Evolutionary conservation across 2,329 filamentous ascomycete species (phyloP), one percentile per base, ranked within the genome.

Genomic region (Alternaria burnsii): DNA sequence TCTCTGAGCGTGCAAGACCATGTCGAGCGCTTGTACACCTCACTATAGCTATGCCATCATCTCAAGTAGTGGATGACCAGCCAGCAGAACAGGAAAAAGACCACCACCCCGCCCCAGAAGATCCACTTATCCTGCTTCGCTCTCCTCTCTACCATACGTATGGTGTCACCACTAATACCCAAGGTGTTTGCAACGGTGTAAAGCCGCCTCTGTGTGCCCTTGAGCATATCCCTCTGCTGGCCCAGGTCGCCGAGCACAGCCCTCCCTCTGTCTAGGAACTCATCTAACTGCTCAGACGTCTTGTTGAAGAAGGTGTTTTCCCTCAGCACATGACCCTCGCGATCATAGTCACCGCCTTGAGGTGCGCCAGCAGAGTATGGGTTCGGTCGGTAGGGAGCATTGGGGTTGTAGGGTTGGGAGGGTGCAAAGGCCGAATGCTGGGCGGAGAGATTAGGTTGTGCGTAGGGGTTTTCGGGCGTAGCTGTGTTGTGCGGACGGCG

Each of bases 111-210:
- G 0, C 83, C 91, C 85, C 91, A 91, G 78, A 99, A 99, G 36
- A 99, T 97, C 93, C 94, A 98, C 81, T 97, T 98, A 78, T 99
- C 95, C 82, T 98, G 91, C 78, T 89, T 91, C 52, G 95, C 93
- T 64, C 95, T 85, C 69, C 95, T 83, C 81, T 98, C 94, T 42
- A 99, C 91, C 93, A 95, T 98, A 47, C 95, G 89, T 67, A 99
- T 99, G 2, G 95, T 99, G 77, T 98, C 94, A 20, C 94, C 94
- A 73, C 91, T 96, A 61, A 99, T 87, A 0, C 95, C 95, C 48
- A 99, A 81, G 22, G 95, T 98, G 76, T 97, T 98, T 7, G 92
- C 95, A 20, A 97, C 93, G 70, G 88, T 94, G 76, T 98, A 98
- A 51, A 99, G 83, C 76, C 89, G 88, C 78, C 90, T 90, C 80